A percentile compares a stretch with the other conserved stretches of the same genome.
These are phyloP conservation scores for Fusarium longipes DNA, from an alignment of 2,329 filamentous ascomycete genomes.

Conservation along the genomic window DNA sequence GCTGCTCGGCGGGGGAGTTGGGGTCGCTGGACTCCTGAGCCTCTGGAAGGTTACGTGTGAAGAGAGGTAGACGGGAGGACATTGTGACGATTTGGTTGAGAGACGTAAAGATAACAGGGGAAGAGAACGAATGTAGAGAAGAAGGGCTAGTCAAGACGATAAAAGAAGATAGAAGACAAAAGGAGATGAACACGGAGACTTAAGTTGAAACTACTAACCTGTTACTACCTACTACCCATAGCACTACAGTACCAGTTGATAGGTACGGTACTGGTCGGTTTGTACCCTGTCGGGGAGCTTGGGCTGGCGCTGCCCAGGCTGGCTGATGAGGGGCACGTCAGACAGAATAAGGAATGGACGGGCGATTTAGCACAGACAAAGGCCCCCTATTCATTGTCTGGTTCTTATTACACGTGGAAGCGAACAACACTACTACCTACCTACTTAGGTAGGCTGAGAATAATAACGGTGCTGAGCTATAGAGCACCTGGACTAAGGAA, in stretches of 20 bases:
- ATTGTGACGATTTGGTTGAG: slow-evolving; percentile 52
- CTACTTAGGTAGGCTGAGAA: background rate
- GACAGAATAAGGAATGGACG: slow-evolving; percentile 40
- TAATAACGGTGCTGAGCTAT: background rate
- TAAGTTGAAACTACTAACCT: slow-evolving; percentile 30
- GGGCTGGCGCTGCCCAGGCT: background rate
- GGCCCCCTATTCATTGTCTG: slow-evolving; percentile 14
- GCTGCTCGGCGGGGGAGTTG: slow-evolving; percentile 76
- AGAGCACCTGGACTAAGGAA: background rate
- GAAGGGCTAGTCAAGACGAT: slow-evolving; percentile 8
- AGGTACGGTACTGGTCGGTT: background rate
- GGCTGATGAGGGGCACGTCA: slow-evolving; percentile 41
- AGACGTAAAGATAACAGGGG: background rate
- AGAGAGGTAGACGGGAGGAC: slow-evolving; percentile 67
- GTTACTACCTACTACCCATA: no score
- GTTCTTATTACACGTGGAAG: slow-evolving; percentile 2
- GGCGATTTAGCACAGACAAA: slow-evolving; percentile 18
- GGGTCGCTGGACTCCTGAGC: slow-evolving; percentile 68
- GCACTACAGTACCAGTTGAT: background rate
- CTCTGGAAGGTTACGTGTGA: slow-evolving; percentile 71
- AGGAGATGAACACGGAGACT: slow-evolving; percentile 30
- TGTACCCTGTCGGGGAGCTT: slow-evolving; percentile 24
- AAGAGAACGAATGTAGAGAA: slow-evolving; percentile 32
- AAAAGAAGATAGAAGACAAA: background rate
- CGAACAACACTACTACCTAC: background rate